Base-by-base conservation (phyloP, 2,329 filamentous ascomycete species). In the Pseudogymnoascus sp. region DNA sequence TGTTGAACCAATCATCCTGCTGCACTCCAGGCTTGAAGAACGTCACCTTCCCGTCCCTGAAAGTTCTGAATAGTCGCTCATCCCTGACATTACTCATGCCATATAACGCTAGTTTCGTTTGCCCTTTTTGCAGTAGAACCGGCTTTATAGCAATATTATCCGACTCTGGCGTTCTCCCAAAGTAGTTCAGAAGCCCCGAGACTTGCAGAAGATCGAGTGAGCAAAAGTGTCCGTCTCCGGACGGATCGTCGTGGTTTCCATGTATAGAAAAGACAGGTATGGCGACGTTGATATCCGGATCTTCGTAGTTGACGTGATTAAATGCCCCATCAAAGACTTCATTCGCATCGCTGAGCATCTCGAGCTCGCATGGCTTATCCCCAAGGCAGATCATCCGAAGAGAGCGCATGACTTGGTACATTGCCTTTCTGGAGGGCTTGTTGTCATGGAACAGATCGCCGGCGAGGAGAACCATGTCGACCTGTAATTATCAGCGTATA, bases 181-280 rank as follows among this genome's bases (percentile, higher is more conserved):
- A 99, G 78, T 98, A 99, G 75, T 99, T 99, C 70, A 99, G 81
- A 12, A 99, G 78, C 0, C 95, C 95, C 0, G 93, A 91, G 1
- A 95, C 89, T 74, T 98, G 92, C 3, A 99, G 82, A 14, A 99
- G 77, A 74, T 99, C 95, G 10, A 99, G 82, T 0, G 93, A 93
- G 66, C 95, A 96, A 67, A 89, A 88, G 73, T 96, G 91, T 10
- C 93, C 95, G 71, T 97, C 93, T 8, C 95, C 95, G n/a, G 93
- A 96, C 0, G 95, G 95, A 73, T 99, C 95, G 72, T 99, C 95
- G 73, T 99, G 95, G 72, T 99, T 99, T 53, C 95, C 95, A 71
- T 99, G 96, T 41, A 99, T 99, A 0, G 93, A 96, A 73, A 99
- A 99, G 28, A 99, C 92, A 0, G 95, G 95, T 63, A 98, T 97